These are phyloP conservation scores for Centaurea solstitialis DNA, from an alignment of 129 eudicot genomes.

Conservation along the genomic window DNA sequence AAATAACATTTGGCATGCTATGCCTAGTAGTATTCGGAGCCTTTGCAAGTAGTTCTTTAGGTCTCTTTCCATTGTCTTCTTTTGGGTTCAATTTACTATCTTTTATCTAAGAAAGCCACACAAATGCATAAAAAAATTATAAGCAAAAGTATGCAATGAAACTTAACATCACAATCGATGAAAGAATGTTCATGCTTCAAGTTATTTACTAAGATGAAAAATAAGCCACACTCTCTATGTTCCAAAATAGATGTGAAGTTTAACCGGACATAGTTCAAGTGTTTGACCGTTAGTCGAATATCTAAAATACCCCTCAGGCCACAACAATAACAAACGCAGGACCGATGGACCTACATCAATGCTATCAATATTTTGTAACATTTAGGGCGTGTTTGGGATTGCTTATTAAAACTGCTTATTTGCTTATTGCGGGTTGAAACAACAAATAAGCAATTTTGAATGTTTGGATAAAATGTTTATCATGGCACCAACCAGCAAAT, in stretches of 20 bases:
- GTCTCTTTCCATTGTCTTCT: slow-evolving; percentile 44
- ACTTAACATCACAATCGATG: neutral
- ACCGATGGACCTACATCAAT: neutral
- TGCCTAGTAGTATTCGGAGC: slow-evolving; percentile 23
- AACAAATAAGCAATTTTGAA: too few species aligned
- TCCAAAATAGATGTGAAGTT: neutral
- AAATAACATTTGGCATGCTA: slow-evolving; percentile 52
- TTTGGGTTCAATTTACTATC: slow-evolving; percentile 53
- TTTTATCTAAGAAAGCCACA: slow-evolving; percentile 53
- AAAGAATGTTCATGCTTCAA: neutral
- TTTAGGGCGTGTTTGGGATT: too few species aligned
- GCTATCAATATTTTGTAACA: neutral
- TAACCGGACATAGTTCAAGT: neutral
- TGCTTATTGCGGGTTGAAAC: too few species aligned
- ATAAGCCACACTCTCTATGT: neutral
- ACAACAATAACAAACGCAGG: neutral
- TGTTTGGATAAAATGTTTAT: too few species aligned
- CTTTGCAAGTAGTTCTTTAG: slow-evolving; percentile 30
- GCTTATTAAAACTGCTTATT: too few species aligned
- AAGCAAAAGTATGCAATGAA: slow-evolving; percentile 16
- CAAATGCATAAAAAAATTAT: slow-evolving; percentile 6
- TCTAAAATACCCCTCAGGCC: neutral
- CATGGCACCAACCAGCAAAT: too few species aligned
- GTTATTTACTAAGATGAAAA: neutral
- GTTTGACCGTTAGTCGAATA: slow-evolving; percentile 7